Conservation (phyloP, 441 rosid species). For the Populus trichocarpa region DNA sequence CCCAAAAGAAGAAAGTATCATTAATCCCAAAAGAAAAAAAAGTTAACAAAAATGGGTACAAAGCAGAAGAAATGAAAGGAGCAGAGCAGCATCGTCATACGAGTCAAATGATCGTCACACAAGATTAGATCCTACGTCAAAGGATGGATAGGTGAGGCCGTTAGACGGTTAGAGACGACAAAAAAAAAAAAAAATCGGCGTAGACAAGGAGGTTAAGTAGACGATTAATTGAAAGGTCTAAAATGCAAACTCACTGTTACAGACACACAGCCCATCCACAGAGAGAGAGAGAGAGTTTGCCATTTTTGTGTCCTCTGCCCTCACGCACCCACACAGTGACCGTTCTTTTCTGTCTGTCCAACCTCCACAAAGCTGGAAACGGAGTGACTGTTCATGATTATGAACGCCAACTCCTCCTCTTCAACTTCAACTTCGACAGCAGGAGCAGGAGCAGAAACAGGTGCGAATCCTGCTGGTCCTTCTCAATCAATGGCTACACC, state of each 20-base stretch:
- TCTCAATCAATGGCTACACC: slow-evolving; percentile 27
- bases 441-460: background rate
- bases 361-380: background rate
- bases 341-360: background rate
- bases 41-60: too few species aligned
- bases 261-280: background rate
- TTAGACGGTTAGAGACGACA: background rate
- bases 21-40: too few species aligned
- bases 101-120: background rate
- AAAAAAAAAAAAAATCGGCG: slow-evolving; percentile 16
- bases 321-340: background rate
- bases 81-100: too few species aligned
- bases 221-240: slow-evolving; percentile 32
- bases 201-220: background rate
- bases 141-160: background rate
- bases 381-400: background rate
- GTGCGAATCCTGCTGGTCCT: background rate
- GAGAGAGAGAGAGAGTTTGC: background rate
- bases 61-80: too few species aligned
- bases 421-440: background rate
- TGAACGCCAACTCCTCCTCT: slow-evolving; percentile 20
- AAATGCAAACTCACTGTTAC: background rate
- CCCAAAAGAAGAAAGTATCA: too few species aligned
- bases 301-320: slow-evolving; percentile 2
- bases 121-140: background rate